A percentile compares a stretch with the other conserved stretches of the same genome.
Conservation (phyloP, 305 asterid species). For the Fraxinus greggii region DNA sequence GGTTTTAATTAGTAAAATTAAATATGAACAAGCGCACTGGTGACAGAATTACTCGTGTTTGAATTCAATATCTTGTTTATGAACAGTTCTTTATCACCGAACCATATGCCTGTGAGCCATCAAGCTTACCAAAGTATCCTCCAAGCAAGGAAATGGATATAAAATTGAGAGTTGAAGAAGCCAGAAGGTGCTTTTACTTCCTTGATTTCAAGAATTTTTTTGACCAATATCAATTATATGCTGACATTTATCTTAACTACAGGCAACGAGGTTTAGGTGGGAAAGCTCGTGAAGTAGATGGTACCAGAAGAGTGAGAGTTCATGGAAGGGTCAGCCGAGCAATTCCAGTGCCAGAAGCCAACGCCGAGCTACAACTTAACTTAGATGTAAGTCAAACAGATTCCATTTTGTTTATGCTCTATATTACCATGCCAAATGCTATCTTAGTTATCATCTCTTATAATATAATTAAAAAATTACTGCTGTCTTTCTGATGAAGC, state of each 20-base stretch:
- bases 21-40: not conserved
- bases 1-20: not conserved
- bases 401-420: conserved; percentile 7
- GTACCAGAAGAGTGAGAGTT: conserved; percentile 54
- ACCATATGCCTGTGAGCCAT: conserved; percentile 80
- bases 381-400: conserved; percentile 54
- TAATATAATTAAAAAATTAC: not conserved
- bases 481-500: not conserved
- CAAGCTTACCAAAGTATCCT: conserved; percentile 77
- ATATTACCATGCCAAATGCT: not conserved
- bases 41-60: not conserved
- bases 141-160: conserved; percentile 92
- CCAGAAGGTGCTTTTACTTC: conserved; percentile 57
- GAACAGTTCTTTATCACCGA: conserved; percentile 71
- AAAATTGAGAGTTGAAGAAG: conserved; percentile 75
- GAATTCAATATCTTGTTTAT: conserved; percentile 6
- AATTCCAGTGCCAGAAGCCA: conserved; percentile 95
- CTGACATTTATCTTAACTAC: conserved; percentile 24
- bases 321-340: conserved; percentile 75
- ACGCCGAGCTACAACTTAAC: conserved; percentile 90
- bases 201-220: conserved; percentile 17
- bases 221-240: conserved; percentile 13
- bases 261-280: conserved; percentile 67
- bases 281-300: conserved; percentile 52
- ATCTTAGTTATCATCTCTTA: not conserved